Base-by-base conservation (phyloP, 352 stramenopile genomes). In the Bremia lactucae region DNA sequence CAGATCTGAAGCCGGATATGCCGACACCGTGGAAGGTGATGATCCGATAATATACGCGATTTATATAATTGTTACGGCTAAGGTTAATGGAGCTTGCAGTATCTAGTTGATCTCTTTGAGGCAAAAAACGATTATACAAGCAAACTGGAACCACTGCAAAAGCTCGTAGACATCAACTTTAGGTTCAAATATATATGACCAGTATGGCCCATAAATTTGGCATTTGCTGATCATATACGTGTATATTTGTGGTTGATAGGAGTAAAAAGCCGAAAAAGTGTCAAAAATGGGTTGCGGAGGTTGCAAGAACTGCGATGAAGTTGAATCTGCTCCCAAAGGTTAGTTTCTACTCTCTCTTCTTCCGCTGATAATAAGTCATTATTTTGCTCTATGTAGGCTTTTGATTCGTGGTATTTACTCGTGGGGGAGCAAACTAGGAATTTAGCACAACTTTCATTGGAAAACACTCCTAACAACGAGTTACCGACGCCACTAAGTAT, bases 21-120 rank as follows among this genome's bases (percentile, higher is more conserved):
- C 78, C 81, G 3, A 62, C 68, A n/a, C 62, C 72, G 0, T 91
- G 81, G 78, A 93, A 91, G 74, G 80, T 90, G 36, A 0, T 26
- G 28, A 21, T 16, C 3, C 7, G 28, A 3, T 3, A 16, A 16
- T 1, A 1, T 2, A 16, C n/a, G 16, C 7, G 39, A 8, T 23
- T 23, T n/a, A n/a, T n/a, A n/a, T n/a, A n/a, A n/a, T n/a, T n/a
- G n/a, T n/a, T n/a, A n/a, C n/a, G n/a, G n/a, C 39, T 61, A 10
- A 57, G n/a, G 2, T 33, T 42, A 2, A 13, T 24, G 29, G 18
- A 24, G 25, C 19, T 28, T 49, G 4, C 43, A 91, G 80, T 73
- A 75, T 46, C 71, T 92, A 14, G 72, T 84, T 38, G 80, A 89
- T 34, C 41, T 92, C 6, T 89, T 67, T 36, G 72, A 87, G 1